Evolutionary conservation across 371 early-diverging fungal species (phyloP).

Genomic region (Synchytrium microbalum): DNA sequence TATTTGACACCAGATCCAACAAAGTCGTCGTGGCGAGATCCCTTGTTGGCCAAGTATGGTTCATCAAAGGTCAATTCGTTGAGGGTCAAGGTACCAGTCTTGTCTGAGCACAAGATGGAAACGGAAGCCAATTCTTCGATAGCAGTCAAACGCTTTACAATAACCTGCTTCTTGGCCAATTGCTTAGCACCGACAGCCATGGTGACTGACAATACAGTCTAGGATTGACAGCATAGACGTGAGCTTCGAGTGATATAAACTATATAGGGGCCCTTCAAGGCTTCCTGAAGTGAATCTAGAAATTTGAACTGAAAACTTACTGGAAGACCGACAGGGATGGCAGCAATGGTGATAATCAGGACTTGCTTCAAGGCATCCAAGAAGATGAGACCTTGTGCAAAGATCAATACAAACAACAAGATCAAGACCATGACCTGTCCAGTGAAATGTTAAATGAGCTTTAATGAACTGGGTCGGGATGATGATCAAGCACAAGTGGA

Average conservation of each 20-base stretch:
- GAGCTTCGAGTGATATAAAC: too few relatives aligned
- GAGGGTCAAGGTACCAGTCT: conserved; percentile 91
- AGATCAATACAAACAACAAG: conserved; percentile 55
- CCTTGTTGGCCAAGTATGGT: conserved; percentile 64
- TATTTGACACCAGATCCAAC: conserved; percentile 37
- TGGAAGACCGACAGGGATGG: conserved; percentile 93
- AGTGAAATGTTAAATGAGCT: neutral
- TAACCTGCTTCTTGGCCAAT: conserved; percentile 85
- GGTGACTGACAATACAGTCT: conserved; percentile 91
- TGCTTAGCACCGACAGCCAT: conserved; percentile 94
- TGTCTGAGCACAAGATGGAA: conserved; percentile 54
- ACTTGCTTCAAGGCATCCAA: conserved; percentile 68
- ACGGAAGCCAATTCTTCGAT: conserved; percentile 94
- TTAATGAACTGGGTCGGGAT: neutral
- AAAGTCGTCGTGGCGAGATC: conserved; percentile 29
- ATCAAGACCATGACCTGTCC: conserved; percentile 61
- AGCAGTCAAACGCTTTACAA: conserved; percentile 89
- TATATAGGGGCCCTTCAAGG: too few relatives aligned
- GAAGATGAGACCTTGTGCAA: conserved; percentile 26
- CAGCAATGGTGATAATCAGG: conserved; percentile 88
- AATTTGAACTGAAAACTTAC: neutral
- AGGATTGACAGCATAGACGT: conserved; percentile 17
- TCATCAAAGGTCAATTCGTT: conserved; percentile 81
- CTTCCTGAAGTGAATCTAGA: too few relatives aligned
- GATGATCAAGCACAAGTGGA: neutral